A percentile compares a stretch with the other conserved stretches of the same genome.
These are phyloP conservation scores for Pestalotiopsis fici DNA, from an alignment of 2,329 filamentous ascomycete species.

Conservation along the genomic window DNA sequence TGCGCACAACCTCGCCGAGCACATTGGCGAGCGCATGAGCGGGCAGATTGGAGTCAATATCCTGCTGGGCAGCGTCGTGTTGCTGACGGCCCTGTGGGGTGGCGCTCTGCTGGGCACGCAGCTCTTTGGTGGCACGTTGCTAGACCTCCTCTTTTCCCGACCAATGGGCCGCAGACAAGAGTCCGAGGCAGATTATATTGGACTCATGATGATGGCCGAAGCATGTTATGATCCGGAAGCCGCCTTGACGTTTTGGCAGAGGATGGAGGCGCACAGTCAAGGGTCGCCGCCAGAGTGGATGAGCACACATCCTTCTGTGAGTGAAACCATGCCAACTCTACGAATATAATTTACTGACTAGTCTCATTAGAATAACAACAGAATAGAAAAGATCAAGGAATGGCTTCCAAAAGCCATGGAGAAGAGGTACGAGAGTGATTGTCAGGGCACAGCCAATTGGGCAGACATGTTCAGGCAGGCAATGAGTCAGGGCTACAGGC, in stretches of 20 bases:
- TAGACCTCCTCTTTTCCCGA: slow-evolving; percentile 65
- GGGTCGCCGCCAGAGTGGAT: slow-evolving; percentile 67
- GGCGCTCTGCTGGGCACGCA: slow-evolving; percentile 42
- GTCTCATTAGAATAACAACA: slow-evolving; percentile 53
- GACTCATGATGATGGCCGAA: slow-evolving; percentile 80
- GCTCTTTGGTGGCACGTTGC: slow-evolving; percentile 45
- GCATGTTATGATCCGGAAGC: slow-evolving; percentile 73
- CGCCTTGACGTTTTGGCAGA: slow-evolving; percentile 66
- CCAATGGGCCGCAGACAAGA: slow-evolving; percentile 74
- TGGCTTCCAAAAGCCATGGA: slow-evolving; percentile 62
- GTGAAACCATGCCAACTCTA: slow-evolving; percentile 22
- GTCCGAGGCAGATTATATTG: slow-evolving; percentile 79
- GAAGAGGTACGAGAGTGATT: slow-evolving; percentile 55
- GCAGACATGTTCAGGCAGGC: slow-evolving; percentile 54
- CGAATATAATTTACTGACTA: slow-evolving; percentile 14
- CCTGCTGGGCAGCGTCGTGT: slow-evolving; percentile 49
- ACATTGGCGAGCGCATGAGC: slow-evolving; percentile 65
- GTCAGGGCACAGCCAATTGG: slow-evolving; percentile 51
- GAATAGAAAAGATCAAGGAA: slow-evolving; percentile 65
- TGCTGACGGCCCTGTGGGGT: slow-evolving; percentile 47
- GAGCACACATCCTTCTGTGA: slow-evolving; percentile 74
- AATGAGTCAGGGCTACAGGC: slow-evolving; percentile 36
- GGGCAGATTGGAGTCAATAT: slow-evolving; percentile 53
- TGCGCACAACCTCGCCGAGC: slow-evolving; percentile 72
- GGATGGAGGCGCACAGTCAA: slow-evolving; percentile 59